Conservation (phyloP, 768 basidiomycete genomes). For the Agrocybe pediades region DNA sequence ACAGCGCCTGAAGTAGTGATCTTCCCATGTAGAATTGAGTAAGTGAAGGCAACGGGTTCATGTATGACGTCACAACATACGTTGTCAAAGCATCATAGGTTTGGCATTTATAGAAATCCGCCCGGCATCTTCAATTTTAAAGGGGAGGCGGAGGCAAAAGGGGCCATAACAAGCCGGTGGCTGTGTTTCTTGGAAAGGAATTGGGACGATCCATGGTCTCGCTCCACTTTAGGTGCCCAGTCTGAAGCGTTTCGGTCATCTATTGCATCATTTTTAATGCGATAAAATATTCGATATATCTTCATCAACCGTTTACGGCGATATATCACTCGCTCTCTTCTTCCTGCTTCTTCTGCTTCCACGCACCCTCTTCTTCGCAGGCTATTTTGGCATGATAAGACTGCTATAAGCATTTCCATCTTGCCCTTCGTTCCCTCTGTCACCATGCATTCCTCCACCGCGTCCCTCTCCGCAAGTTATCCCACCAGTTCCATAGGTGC, state of each 20-base stretch:
- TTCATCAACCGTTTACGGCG: not conserved
- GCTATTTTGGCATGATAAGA: conserved; percentile 16
- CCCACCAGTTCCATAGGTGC: conserved; percentile 1
- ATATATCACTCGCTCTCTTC: not conserved
- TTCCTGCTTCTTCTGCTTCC: conserved; percentile 2
- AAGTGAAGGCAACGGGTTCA: not conserved
- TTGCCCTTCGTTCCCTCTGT: not conserved
- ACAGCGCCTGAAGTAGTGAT: too few species aligned
- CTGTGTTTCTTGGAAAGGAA: not conserved
- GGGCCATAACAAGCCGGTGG: not conserved
- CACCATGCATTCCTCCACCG: conserved; percentile 3
- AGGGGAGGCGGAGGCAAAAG: not conserved
- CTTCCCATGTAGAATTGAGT: too few species aligned
- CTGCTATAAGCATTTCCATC: conserved; percentile 1
- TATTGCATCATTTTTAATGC: conserved; percentile 18
- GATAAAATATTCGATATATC: not conserved
- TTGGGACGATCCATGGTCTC: not conserved
- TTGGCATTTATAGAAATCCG: not conserved
- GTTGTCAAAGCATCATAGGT: conserved; percentile 6
- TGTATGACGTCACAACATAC: conserved; percentile 10
- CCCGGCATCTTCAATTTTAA: not conserved
- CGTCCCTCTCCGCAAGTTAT: conserved; percentile 1
- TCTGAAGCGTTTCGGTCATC: conserved; percentile 12
- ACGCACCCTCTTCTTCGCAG: conserved; percentile 22
- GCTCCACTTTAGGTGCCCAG: not conserved